Conservation (phyloP, 306 rosid genomes). For the Quercus wislizeni region DNA sequence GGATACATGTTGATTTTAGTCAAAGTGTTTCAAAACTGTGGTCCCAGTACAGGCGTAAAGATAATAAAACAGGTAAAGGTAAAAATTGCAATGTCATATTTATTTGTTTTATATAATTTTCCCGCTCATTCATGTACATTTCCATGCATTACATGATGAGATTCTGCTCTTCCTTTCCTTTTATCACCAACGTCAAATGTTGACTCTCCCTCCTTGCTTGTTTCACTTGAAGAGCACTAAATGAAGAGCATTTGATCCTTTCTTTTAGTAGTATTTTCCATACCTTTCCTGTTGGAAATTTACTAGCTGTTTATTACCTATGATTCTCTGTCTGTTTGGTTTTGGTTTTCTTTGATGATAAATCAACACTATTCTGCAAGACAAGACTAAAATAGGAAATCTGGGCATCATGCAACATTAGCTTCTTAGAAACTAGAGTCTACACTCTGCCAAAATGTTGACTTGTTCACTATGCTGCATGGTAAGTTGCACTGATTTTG, state of each 20-base stretch:
- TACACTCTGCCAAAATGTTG: neutral
- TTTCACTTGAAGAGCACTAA: too few relatives aligned
- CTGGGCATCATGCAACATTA: neutral
- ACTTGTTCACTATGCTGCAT: neutral
- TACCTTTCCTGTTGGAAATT: neutral
- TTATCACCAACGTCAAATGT: too few relatives aligned
- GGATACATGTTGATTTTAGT: constrained; percentile 98
- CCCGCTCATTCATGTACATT: neutral
- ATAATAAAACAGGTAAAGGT: constrained; percentile 61
- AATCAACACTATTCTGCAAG: too few relatives aligned
- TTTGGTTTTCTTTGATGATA: neutral
- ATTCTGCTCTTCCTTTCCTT: neutral
- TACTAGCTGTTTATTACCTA: neutral
- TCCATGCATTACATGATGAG: neutral
- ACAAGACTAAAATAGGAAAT: neutral
- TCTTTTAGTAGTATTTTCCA: neutral
- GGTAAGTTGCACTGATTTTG: neutral
- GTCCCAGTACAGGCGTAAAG: constrained; percentile 81
- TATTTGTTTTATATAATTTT: neutral
- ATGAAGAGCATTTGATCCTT: too few relatives aligned
- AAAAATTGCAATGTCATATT: constrained; percentile 15
- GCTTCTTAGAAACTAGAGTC: neutral
- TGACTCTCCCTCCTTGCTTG: too few relatives aligned
- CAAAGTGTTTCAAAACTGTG: constrained; percentile 89
- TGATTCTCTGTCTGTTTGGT: neutral